Evolutionary conservation across 768 basidiomycete genomes (phyloP).

Genomic region (Calocera viscosa): DNA sequence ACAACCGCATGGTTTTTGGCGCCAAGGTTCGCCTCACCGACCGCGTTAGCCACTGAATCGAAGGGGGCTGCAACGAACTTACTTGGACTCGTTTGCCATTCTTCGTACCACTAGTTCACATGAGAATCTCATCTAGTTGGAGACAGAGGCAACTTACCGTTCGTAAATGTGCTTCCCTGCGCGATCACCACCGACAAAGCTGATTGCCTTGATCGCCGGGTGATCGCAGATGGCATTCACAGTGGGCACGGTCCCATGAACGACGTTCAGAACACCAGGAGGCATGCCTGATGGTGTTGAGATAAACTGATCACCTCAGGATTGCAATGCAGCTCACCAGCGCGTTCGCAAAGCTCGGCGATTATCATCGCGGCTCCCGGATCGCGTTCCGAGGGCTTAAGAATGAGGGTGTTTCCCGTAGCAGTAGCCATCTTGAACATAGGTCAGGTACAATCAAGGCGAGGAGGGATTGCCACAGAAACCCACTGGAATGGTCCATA

Average conservation of each 20-base stretch:
- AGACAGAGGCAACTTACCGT: slow-evolving; percentile 33
- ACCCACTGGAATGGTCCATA: slow-evolving; percentile 67
- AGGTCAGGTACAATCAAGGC: neutral
- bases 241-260: slow-evolving; percentile 79
- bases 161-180: slow-evolving; percentile 93
- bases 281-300: slow-evolving; percentile 37
- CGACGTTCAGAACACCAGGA: slow-evolving; percentile 79
- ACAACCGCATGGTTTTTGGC: slow-evolving; percentile 92
- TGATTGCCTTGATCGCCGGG: slow-evolving; percentile 82
- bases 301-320: slow-evolving; percentile 27
- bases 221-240: slow-evolving; percentile 93
- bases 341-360: slow-evolving; percentile 81
- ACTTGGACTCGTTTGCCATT: slow-evolving; percentile 84
- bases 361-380: slow-evolving; percentile 98
- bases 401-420: slow-evolving; percentile 84
- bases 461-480: neutral
- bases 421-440: slow-evolving; percentile 48
- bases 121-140: neutral
- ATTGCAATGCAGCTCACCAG: slow-evolving; percentile 30
- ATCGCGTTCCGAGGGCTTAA: slow-evolving; percentile 94
- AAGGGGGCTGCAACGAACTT: neutral
- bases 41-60: neutral
- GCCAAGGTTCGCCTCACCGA: slow-evolving; percentile 59
- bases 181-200: slow-evolving; percentile 87
- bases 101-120: slow-evolving; percentile 45